Percentiles rank a stretch among this genome's conserved stretches.
These are phyloP conservation scores for Crithidia brevicula DNA, from an alignment of 208 protist species.

Conservation along the genomic window DNA sequence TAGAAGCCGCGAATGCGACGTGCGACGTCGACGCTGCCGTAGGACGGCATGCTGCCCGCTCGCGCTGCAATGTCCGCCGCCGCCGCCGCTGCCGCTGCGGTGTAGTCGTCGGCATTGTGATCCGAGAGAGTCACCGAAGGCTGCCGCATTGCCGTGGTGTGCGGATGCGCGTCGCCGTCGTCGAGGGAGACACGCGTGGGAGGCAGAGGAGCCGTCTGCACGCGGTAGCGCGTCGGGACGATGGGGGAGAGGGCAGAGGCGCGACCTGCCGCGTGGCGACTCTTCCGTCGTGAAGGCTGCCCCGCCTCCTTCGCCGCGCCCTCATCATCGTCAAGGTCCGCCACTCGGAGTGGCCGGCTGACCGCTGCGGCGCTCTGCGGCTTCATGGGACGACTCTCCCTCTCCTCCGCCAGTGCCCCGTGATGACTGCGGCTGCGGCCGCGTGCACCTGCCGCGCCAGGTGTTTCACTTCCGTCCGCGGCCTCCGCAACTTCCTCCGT, in stretches of 20 bases:
- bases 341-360: background rate
- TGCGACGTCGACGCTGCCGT: constrained; percentile 7
- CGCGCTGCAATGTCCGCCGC: background rate
- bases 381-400: background rate
- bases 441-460: no score
- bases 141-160: background rate
- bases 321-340: background rate
- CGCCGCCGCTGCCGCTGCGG: background rate
- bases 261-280: background rate
- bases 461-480: no score
- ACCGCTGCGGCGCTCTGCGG: background rate
- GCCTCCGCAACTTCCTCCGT: background rate
- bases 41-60: background rate
- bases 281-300: background rate
- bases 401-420: background rate
- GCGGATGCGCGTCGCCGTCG: background rate
- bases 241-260: constrained; percentile 3
- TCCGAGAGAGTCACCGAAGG: background rate
- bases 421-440: background rate
- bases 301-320: background rate
- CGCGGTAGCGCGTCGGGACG: background rate
- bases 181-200: background rate
- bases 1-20: constrained; percentile 13
- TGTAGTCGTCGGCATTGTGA: background rate
- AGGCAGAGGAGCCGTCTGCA: constrained; percentile 6